Conservation (phyloP, 177 flowering plant species). For the Vitis hybrid region DNA sequence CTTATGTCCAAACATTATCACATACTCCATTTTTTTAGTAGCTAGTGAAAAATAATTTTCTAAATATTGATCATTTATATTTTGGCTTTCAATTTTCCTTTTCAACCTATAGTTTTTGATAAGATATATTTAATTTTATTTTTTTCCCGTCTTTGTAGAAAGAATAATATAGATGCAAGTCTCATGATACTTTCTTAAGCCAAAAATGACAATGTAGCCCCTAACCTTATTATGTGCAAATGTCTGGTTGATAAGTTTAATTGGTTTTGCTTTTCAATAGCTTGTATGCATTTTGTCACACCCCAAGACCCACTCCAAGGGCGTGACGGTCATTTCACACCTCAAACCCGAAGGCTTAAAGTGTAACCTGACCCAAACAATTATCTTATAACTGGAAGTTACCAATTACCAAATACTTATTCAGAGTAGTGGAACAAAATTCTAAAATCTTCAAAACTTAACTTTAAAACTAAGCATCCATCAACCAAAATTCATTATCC, state of each 20-base stretch:
- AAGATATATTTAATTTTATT: neutral
- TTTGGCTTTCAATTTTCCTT: neutral
- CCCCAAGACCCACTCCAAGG: too few relatives aligned
- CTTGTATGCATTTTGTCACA: neutral
- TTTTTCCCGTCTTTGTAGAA: constrained; percentile 34
- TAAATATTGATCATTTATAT: constrained; percentile 4
- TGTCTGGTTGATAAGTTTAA: constrained; percentile 63
- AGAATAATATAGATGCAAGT: constrained; percentile 68
- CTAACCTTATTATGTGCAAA: constrained; percentile 58
- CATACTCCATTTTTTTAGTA: constrained; percentile 73
- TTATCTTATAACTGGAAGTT: too few relatives aligned
- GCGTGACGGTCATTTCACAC: too few relatives aligned
- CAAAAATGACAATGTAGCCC: constrained; percentile 60
- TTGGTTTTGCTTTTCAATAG: neutral
- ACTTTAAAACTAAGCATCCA: too few relatives aligned
- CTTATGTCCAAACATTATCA: constrained; percentile 63
- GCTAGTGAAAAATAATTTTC: constrained; percentile 78
- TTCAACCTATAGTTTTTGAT: neutral
- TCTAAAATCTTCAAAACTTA: too few relatives aligned
- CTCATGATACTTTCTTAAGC: constrained; percentile 67
- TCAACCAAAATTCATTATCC: too few relatives aligned
- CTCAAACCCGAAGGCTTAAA: too few relatives aligned
- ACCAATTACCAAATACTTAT: too few relatives aligned
- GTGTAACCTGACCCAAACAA: too few relatives aligned
- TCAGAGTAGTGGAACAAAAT: too few relatives aligned